Evolutionary conservation across 495 filamentous ascomycete genomes (phyloP).

Genomic region (Penicillium samsonianum): DNA sequence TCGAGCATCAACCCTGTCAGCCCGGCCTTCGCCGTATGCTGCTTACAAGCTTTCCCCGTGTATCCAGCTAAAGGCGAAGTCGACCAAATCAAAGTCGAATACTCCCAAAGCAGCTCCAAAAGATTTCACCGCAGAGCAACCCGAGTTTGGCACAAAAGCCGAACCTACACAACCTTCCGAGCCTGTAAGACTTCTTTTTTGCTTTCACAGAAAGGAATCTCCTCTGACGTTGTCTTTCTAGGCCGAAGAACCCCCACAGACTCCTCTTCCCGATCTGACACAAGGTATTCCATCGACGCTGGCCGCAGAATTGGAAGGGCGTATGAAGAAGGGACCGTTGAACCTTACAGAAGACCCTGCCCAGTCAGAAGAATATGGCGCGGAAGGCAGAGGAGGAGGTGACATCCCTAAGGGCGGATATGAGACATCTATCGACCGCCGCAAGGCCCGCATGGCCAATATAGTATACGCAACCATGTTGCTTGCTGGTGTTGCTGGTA

Average conservation of each 20-base stretch:
- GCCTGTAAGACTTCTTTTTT: slow-evolving; percentile 30
- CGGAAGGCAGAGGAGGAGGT: slow-evolving; percentile 50
- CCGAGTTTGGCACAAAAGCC: slow-evolving; percentile 46
- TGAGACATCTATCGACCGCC: slow-evolving; percentile 83
- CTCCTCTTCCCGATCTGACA: slow-evolving; percentile 80
- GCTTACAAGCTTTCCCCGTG: slow-evolving; percentile 48
- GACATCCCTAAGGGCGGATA: slow-evolving; percentile 82
- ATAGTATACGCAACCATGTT: slow-evolving; percentile 60
- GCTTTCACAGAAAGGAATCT: not conserved
- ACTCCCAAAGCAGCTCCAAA: slow-evolving; percentile 17
- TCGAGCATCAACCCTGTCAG: slow-evolving; percentile 37
- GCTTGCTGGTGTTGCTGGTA: slow-evolving; percentile 51
- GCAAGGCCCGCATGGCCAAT: slow-evolving; percentile 69
- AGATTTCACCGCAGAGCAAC: slow-evolving; percentile 44
- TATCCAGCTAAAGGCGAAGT: slow-evolving; percentile 32
- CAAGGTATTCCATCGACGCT: slow-evolving; percentile 90
- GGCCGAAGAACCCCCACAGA: slow-evolving; percentile 31
- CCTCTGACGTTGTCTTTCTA: slow-evolving; percentile 30
- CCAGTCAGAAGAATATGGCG: slow-evolving; percentile 48
- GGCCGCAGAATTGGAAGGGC: slow-evolving; percentile 64
- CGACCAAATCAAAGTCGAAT: slow-evolving; percentile 23
- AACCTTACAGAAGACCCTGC: slow-evolving; percentile 61
- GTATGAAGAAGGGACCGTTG: slow-evolving; percentile 51
- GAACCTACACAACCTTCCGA: slow-evolving; percentile 36
- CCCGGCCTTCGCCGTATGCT: slow-evolving; percentile 42